These are phyloP conservation scores for Phytomonas francai DNA, from an alignment of 208 protist genomes.

Conservation along the genomic window DNA sequence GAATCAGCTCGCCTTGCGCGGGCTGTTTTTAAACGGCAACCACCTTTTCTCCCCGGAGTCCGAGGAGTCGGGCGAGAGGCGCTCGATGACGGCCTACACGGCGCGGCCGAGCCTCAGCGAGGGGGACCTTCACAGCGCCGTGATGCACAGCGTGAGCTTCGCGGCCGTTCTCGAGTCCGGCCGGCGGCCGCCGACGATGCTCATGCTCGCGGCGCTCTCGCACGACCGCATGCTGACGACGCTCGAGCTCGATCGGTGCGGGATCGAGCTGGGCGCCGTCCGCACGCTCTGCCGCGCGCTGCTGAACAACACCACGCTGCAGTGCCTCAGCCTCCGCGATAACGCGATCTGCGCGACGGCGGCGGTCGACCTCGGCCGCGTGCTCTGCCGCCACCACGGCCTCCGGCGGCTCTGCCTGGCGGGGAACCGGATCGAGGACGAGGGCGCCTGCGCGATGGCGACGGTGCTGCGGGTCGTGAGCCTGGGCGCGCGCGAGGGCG, in stretches of 20 bases:
- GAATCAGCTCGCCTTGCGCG: slow-evolving; percentile 31
- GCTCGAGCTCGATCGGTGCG: slow-evolving; percentile 51
- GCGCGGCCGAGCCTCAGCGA: not conserved
- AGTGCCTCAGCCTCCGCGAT: slow-evolving; percentile 41
- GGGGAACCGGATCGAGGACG: slow-evolving; percentile 63
- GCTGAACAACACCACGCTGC: slow-evolving; percentile 37
- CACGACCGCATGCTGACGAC: slow-evolving; percentile 43
- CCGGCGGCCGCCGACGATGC: not conserved
- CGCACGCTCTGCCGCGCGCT: slow-evolving; percentile 58
- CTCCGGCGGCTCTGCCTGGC: slow-evolving; percentile 53
- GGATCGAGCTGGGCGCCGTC: slow-evolving; percentile 45
- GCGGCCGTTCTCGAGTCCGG: not conserved
- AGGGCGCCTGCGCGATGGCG: slow-evolving; percentile 74
- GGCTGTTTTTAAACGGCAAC: slow-evolving; percentile 60
- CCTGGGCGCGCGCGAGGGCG: no score
- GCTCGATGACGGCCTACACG: not conserved
- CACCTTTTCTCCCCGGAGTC: slow-evolving; percentile 29
- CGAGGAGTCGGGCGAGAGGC: not conserved
- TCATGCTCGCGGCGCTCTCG: slow-evolving; percentile 26
- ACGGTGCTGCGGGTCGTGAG: slow-evolving; percentile 34
- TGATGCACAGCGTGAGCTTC: not conserved
- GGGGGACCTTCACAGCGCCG: not conserved
- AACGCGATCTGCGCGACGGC: slow-evolving; percentile 54
- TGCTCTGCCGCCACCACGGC: slow-evolving; percentile 44
- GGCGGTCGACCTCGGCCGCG: slow-evolving; percentile 46